Evolutionary conservation across 352 stramenopile species (phyloP).

Genomic region (Pythium dissotocum): DNA sequence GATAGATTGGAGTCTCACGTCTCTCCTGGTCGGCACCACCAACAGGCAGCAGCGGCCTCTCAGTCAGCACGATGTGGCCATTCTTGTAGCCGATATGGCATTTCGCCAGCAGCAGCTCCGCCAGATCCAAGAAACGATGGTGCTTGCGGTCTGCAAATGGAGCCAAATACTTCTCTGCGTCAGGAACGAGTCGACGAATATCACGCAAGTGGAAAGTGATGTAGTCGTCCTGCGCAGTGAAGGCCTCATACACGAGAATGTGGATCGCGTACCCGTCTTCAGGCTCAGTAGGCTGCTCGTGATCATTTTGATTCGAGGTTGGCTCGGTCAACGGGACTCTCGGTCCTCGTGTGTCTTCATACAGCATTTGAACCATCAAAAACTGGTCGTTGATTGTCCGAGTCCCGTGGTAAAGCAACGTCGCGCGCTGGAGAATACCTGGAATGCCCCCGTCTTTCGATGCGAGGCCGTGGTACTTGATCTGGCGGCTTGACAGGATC

Average conservation of each 20-base stretch:
- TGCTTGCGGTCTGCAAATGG: slow-evolving; percentile 28
- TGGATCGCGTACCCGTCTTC: slow-evolving; percentile 47
- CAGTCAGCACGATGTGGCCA: slow-evolving; percentile 57
- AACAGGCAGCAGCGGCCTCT: slow-evolving; percentile 21
- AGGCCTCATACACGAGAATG: slow-evolving; percentile 52
- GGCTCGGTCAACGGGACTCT: not conserved
- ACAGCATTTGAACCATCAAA: slow-evolving; percentile 62
- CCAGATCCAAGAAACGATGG: slow-evolving; percentile 43
- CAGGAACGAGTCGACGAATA: slow-evolving; percentile 40
- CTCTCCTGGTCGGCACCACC: not conserved
- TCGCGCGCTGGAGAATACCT: slow-evolving; percentile 52
- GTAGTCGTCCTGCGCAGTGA: slow-evolving; percentile 46
- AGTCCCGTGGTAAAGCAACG: slow-evolving; percentile 42
- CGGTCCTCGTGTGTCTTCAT: slow-evolving; percentile 39
- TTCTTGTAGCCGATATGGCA: slow-evolving; percentile 70
- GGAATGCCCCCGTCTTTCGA: slow-evolving; percentile 41
- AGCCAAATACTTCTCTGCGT: slow-evolving; percentile 43
- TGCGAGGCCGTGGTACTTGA: slow-evolving; percentile 56
- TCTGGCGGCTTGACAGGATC: slow-evolving; percentile 46
- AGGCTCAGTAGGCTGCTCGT: slow-evolving; percentile 6
- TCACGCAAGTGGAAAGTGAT: slow-evolving; percentile 52
- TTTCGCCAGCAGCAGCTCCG: slow-evolving; percentile 44
- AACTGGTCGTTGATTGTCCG: slow-evolving; percentile 42
- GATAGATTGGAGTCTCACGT: slow-evolving; percentile 43
- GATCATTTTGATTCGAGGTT: slow-evolving; percentile 8